phyloP scores from a whole-genome alignment of 805 yeast genomes.

The Sporopachydermia lactativora region DNA sequence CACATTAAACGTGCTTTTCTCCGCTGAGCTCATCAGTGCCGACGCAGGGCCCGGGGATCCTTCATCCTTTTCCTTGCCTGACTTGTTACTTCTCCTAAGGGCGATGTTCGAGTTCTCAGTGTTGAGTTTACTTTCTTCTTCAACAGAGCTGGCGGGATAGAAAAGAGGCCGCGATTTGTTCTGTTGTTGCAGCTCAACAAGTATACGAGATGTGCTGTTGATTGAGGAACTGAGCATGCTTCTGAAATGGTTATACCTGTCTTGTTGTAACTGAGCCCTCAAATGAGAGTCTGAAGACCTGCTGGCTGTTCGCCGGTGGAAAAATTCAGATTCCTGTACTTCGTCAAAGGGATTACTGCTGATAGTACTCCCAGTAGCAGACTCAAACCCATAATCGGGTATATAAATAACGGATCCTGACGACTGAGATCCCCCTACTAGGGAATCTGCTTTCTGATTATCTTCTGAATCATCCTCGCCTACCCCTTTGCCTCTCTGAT shows the following conservation, averaged over 20 bases:
- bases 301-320: not conserved
- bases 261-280: not conserved
- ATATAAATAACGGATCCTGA: not conserved
- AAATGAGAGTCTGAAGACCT: not conserved
- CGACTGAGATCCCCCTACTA: not conserved
- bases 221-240: slow-evolving; percentile 25
- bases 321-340: not conserved
- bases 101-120: slow-evolving; percentile 13
- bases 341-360: not conserved
- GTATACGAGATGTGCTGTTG: slow-evolving; percentile 33
- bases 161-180: slow-evolving; percentile 47
- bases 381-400: not conserved
- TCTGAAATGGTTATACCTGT: not conserved
- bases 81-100: slow-evolving; percentile 11
- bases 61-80: slow-evolving; percentile 8
- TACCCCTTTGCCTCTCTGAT: not conserved
- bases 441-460: not conserved
- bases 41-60: slow-evolving; percentile 9
- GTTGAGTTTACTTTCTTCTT: slow-evolving; percentile 17
- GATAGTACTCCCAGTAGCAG: not conserved
- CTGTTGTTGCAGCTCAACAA: slow-evolving; percentile 38
- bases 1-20: slow-evolving; percentile 32
- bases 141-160: slow-evolving; percentile 33
- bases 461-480: not conserved
- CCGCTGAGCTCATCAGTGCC: slow-evolving; percentile 8